Evolutionary conservation across 192 early-diverging fungal species (phyloP).

Genomic region (Kickxella alabastrina): DNA sequence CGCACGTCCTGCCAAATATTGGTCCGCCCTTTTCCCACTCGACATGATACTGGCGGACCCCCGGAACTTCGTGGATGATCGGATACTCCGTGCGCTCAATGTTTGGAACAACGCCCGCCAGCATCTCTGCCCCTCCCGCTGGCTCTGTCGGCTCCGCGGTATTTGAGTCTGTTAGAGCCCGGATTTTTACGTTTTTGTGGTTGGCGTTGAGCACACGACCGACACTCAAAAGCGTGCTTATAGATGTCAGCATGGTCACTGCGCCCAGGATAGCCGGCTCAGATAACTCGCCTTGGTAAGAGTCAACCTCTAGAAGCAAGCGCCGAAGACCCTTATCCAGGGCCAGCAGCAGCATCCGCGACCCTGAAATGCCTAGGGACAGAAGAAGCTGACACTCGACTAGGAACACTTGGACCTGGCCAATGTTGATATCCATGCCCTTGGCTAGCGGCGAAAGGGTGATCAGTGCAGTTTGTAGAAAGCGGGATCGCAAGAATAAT

Average conservation of each 20-base stretch:
- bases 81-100: slow-evolving; percentile 18
- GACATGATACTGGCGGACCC: slow-evolving; percentile 3
- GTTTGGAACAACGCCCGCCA: not conserved
- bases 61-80: slow-evolving; percentile 11
- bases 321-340: slow-evolving; percentile 23
- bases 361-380: slow-evolving; percentile 38
- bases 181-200: not conserved
- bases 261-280: slow-evolving; percentile 30
- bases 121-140: not conserved
- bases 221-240: slow-evolving; percentile 24
- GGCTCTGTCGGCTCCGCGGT: slow-evolving; percentile 6
- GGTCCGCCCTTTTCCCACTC: slow-evolving; percentile 30
- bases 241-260: slow-evolving; percentile 12
- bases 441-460: slow-evolving; percentile 27
- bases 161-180: slow-evolving; percentile 18
- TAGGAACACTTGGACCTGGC: slow-evolving; percentile 37
- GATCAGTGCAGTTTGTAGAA: slow-evolving; percentile 37
- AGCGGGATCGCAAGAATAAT: slow-evolving; percentile 36
- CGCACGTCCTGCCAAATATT: slow-evolving; percentile 27
- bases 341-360: slow-evolving; percentile 25
- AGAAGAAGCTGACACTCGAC: slow-evolving; percentile 30
- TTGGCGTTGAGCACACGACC: slow-evolving; percentile 14
- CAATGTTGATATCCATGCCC: slow-evolving; percentile 17
- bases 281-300: slow-evolving; percentile 17
- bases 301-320: slow-evolving; percentile 16